phyloP scores from a whole-genome alignment of 768 basidiomycete genomes.

The Auricularia heimuer region DNA sequence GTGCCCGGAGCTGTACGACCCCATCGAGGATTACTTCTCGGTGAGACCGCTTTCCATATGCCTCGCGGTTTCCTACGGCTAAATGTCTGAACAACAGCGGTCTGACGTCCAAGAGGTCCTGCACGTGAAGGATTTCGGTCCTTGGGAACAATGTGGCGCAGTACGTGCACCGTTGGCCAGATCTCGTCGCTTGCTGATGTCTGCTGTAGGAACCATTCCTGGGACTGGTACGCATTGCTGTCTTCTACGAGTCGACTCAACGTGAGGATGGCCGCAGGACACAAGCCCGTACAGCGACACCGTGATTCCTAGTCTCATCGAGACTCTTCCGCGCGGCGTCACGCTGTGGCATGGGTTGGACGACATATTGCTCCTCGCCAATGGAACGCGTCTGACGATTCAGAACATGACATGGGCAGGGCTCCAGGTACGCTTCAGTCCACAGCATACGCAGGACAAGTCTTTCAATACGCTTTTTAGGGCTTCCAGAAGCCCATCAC shows the following conservation, averaged over 20 bases:
- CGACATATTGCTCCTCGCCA: constrained; percentile 6
- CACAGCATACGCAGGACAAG: not conserved
- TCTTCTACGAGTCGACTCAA: not conserved
- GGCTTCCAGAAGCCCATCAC: constrained; percentile 3
- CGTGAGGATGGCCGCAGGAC: not conserved
- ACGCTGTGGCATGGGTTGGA: constrained; percentile 11
- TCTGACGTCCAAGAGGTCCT: constrained; percentile 5
- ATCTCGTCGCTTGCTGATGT: no score
- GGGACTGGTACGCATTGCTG: not conserved
- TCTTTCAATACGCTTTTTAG: not conserved
- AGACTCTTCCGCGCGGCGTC: constrained; percentile 6
- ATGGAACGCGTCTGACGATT: constrained; percentile 8
- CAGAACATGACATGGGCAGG: constrained; percentile 8
- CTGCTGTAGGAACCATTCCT: not conserved
- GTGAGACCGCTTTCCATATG: not conserved
- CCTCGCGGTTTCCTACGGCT: not conserved
- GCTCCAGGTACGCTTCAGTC: not conserved
- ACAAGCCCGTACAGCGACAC: constrained; percentile 4
- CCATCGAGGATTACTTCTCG: constrained; percentile 7
- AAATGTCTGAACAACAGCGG: not conserved
- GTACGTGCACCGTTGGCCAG: not conserved
- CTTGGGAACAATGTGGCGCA: constrained; percentile 8
- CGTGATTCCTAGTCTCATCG: constrained; percentile 6
- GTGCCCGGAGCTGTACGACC: constrained; percentile 7
- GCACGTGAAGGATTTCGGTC: constrained; percentile 2